Base-by-base conservation (phyloP, 495 filamentous ascomycete species). In the Chaetomium tenue region DNA sequence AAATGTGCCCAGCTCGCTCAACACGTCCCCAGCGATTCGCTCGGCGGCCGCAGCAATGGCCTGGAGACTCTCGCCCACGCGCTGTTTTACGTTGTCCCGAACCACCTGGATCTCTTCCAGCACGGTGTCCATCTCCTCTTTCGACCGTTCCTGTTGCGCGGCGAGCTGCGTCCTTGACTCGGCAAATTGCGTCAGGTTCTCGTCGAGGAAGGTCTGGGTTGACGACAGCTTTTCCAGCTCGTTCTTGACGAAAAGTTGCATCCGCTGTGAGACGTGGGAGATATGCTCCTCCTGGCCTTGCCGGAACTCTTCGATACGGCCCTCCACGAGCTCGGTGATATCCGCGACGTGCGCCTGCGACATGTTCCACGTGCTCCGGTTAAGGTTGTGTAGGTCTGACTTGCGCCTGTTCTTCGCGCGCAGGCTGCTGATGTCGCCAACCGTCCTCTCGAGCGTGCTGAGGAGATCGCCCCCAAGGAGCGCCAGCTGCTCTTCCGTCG, bases 31-130 rank as follows among this genome's bases (percentile, higher is more conserved):
- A 0, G 91, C 90, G 61, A 98, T 98, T 20, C 87, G 85, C 73
- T 90, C 90, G 8, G 94, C 93, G 13, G 93, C 93, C 30, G 82
- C 83, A 1, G 92, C 91, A 3, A 98, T 84, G 8, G 91, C 88
- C 71, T 89, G 88, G 18, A 98, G 81, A 5, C 93, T 93, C 68
- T 91, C 87, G 5, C 91, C 91, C 40, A 98, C 91, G 50, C 88
- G 88, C 40, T 82, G 76, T 76, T 97, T 97, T 20, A 97, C 89
- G 53, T 91, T 88, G 75, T 96, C 89, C 25, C 94, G 84, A 30
- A 97, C 82, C 44, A 83, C 84, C 71, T 94, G 92, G 72, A 98
- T 96, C 70, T 95, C 94, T 68, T 94, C 93, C 4, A 98, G 83
- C 25, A 96, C 88, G 30, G 83, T 78, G 68, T 97, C 92, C 91